Evolutionary conservation across 2,329 filamentous ascomycete genomes (phyloP), one percentile per base, ranked within the genome.

Genomic region (Ceratocystiopsis brevicomis): DNA sequence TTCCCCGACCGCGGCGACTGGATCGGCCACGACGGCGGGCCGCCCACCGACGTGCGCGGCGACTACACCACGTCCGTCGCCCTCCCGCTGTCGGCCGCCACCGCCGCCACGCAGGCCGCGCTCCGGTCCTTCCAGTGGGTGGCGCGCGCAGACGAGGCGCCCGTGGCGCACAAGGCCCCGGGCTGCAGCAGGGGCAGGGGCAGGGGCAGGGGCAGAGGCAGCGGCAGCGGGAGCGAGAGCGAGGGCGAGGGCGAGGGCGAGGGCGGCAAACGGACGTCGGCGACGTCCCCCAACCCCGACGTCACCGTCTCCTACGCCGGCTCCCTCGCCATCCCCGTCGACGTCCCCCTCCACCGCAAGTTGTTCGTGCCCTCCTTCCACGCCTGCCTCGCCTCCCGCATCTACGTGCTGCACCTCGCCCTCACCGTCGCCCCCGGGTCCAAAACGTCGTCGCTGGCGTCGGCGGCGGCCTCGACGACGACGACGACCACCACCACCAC

Each of bases 291-390:
- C n/a, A n/a, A n/a, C n/a, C n/a, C n/a, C n/a, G n/a, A n/a, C n/a
- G 14, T 57, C 13, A 56, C 57, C 1, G 47, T 64, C 48, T 56
- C 54, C 47, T 61, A 71, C 52, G 57, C 59, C 1, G 54, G 68
- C 0, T 55, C 55, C 5, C 48, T 75, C 11, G 56, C 62, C 37
- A 53, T 76, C 1, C 69, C 70, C 1, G 57, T 76, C 45, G 53
- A 56, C 15, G 53, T 75, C 32, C 67, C 69, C 4, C 54, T 58
- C 10, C 53, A 56, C 25, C 66, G 62, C 52, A 69, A 66, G 53
- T 59, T 64, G 10, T 70, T 73, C 49, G 48, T 74, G 18, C 71
- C 71, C 0, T 69, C 68, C 6, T 76, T 75, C 52, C 68, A 74
- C 57, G 68, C 66, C 10, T 76, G 71, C 58, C 65, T 75, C 53